Conservation (phyloP, 768 basidiomycete genomes). For the Mycena capillaripes region DNA sequence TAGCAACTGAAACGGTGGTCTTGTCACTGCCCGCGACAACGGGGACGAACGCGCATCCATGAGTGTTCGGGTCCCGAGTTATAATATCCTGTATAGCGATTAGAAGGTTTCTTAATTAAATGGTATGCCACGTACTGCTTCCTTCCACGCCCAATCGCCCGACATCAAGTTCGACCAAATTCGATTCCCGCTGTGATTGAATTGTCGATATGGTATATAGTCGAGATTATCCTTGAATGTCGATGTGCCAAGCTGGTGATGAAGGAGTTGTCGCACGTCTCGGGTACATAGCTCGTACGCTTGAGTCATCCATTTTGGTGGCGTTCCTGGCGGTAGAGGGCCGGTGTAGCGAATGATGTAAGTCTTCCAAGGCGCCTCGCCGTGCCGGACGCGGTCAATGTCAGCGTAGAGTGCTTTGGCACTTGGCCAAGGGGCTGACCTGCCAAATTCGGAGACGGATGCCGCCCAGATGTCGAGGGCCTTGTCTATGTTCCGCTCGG, state of each 20-base stretch:
- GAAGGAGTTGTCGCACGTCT: conserved; percentile 33
- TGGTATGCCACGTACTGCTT: conserved; percentile 45
- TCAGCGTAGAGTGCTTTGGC: conserved; percentile 39
- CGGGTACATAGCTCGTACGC: conserved; percentile 27
- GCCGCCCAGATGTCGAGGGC: conserved; percentile 23
- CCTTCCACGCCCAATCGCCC: conserved; percentile 49
- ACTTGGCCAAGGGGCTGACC: conserved; percentile 3
- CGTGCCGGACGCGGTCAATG: conserved; percentile 42
- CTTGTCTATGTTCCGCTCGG: background rate
- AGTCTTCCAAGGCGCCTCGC: conserved; percentile 38
- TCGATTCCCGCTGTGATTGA: conserved; percentile 34
- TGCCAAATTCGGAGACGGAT: background rate
- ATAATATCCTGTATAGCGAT: conserved; percentile 4
- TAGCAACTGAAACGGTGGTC: conserved; percentile 42
- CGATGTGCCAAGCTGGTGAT: conserved; percentile 40
- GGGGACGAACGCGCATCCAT: conserved; percentile 38
- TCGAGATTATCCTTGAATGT: conserved; percentile 42
- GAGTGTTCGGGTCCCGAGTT: conserved; percentile 2
- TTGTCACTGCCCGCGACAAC: conserved; percentile 44
- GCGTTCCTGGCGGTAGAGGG: background rate
- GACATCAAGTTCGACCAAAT: conserved; percentile 52
- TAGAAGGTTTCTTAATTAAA: background rate
- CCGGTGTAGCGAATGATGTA: conserved; percentile 23
- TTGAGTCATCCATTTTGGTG: conserved; percentile 15
- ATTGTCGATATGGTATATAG: conserved; percentile 42